phyloP scores from a whole-genome alignment of 495 filamentous ascomycete species.

The Penicillium atrosanguineum region DNA sequence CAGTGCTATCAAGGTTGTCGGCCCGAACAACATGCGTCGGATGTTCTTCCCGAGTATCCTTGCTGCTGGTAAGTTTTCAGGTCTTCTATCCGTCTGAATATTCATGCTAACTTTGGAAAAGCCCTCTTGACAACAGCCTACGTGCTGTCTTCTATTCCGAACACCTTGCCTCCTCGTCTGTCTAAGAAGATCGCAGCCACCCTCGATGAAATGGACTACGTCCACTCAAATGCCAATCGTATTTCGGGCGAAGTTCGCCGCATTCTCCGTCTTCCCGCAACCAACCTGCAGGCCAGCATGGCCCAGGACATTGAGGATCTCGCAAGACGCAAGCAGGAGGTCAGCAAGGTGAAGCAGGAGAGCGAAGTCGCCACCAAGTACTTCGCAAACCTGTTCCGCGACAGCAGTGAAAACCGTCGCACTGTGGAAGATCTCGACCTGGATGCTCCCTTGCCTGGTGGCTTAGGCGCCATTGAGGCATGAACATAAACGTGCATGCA shows the following conservation, averaged over 20 bases:
- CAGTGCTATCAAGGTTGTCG: conserved; percentile 73
- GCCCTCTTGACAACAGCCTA: conserved; percentile 72
- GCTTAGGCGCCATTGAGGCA: conserved; percentile 28
- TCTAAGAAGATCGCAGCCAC: conserved; percentile 77
- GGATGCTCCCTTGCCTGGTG: conserved; percentile 56
- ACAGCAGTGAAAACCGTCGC: conserved; percentile 66
- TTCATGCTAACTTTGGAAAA: conserved; percentile 42
- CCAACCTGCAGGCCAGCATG: conserved; percentile 74
- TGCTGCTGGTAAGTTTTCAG: conserved; percentile 63
- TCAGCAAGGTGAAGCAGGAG: conserved; percentile 68
- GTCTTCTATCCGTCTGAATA: not conserved
- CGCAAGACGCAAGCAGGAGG: conserved; percentile 71
- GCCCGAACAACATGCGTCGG: conserved; percentile 76
- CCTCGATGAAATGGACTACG: conserved; percentile 82
- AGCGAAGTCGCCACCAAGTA: conserved; percentile 78
- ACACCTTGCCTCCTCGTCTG: conserved; percentile 83
- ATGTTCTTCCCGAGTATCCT: conserved; percentile 79
- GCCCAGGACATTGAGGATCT: conserved; percentile 82
- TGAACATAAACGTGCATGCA: conserved; percentile 17
- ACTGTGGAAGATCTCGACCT: conserved; percentile 80
- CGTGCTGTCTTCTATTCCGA: conserved; percentile 78
- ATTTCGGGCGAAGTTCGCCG: conserved; percentile 81
- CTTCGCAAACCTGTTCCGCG: conserved; percentile 80
- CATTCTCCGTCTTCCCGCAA: conserved; percentile 80
- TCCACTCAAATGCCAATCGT: conserved; percentile 80